Base-by-base conservation (phyloP, 1,284 basidiomycete genomes). In the Leccinum fallax region DNA sequence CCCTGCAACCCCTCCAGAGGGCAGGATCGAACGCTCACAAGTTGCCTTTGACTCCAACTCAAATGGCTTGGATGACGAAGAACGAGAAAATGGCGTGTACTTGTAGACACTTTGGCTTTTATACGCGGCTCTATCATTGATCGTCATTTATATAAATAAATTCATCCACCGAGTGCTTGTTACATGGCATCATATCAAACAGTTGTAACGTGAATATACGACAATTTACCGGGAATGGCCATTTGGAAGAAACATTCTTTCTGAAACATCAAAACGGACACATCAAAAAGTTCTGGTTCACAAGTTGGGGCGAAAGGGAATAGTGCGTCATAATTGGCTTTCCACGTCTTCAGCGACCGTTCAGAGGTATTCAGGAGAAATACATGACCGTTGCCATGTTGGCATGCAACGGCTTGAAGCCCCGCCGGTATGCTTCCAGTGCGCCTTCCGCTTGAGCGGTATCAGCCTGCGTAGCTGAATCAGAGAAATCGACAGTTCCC, bases 301-400 rank as follows among this genome's bases (percentile, higher is more conserved):
- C 16, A 24, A 58, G 36, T 40, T 40, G 5, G 5, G 32, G n/a
- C 2, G 5, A 9, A 52, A 4, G 19, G n/a, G 28, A n/a, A 53
- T 32, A 32, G 11, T 30, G 21, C 54, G 15, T 38, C 8, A 43
- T 43, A 43, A 48, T 16, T 30, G 38, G 43, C 24, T 57, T 48
- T 46, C 21, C 40, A 40, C 30, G 34, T 56, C 46, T 16, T 51
- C 1, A 8, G 16, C 28, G 10, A n/a, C 7, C 24, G 26, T 19
- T 43, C 13, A 51, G 48, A 26, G 38, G 34, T 30, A 7, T 43
- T 75, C 34, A 83, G 65, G 84, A 86, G 71, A 89, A 90, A 71
- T 90, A 90, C 89, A 90, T 91, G 24, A 83, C 67, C 3, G 72
- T 72, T 15, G 77, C 73, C 73, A 84, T 82, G 43, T 77, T 79